Evolutionary conservation across 2,329 filamentous ascomycete genomes (phyloP).

Genomic region (Graphium sp.): DNA sequence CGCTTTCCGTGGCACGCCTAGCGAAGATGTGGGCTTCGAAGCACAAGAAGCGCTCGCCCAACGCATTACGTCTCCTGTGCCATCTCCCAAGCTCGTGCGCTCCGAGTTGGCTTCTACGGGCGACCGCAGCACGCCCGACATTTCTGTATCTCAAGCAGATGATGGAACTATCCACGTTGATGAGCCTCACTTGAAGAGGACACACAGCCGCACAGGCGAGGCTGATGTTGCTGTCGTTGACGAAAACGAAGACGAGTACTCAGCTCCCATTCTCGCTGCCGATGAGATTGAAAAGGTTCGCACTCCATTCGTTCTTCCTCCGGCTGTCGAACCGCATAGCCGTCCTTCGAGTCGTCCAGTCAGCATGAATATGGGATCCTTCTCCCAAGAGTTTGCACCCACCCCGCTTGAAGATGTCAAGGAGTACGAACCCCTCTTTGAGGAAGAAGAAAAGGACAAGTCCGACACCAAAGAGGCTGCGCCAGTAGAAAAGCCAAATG

Average conservation of each 20-base stretch:
- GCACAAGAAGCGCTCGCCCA: constrained; percentile 73
- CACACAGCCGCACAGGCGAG: neutral
- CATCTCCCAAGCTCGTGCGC: constrained; percentile 18
- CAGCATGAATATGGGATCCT: constrained; percentile 38
- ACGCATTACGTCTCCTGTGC: constrained; percentile 54
- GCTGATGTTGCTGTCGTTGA: constrained; percentile 27
- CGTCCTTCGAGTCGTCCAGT: constrained; percentile 47
- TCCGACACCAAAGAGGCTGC: constrained; percentile 18
- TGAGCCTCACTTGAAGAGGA: constrained; percentile 28
- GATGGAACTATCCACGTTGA: constrained; percentile 63
- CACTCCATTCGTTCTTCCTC: constrained; percentile 50
- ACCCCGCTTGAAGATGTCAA: constrained; percentile 75
- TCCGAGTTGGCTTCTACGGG: constrained; percentile 11
- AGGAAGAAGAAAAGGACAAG: constrained; percentile 41
- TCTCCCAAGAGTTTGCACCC: constrained; percentile 33
- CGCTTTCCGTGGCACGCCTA: constrained; percentile 56
- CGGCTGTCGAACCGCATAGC: constrained; percentile 51
- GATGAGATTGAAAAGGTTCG: constrained; percentile 72
- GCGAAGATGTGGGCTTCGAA: constrained; percentile 79
- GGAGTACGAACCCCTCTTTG: constrained; percentile 90
- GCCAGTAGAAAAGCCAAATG: constrained; percentile 23
- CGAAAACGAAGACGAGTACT: constrained; percentile 43
- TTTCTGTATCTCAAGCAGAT: too few relatives aligned
- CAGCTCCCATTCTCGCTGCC: constrained; percentile 69
- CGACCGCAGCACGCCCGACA: too few relatives aligned